phyloP scores from a whole-genome alignment of 2,329 filamentous ascomycete genomes.

The Neofusicoccum ribis region DNA sequence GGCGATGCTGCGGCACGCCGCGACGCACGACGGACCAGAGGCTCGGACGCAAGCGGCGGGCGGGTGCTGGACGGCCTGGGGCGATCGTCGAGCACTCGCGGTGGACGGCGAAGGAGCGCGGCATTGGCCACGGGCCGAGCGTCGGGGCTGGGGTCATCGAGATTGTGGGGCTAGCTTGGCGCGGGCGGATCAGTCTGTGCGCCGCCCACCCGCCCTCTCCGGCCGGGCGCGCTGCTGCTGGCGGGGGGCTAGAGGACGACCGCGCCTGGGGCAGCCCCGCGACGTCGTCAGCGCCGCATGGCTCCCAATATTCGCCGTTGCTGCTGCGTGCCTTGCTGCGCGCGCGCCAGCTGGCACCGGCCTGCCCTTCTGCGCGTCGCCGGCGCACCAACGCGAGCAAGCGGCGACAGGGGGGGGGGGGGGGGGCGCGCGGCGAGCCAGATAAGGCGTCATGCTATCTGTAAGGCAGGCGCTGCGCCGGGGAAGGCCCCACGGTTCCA shows the following conservation, averaged over 20 bases:
- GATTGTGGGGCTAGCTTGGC: slow-evolving; percentile 10
- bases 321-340: neutral
- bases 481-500: slow-evolving; percentile 2
- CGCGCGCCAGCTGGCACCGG: neutral
- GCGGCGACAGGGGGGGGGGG: neutral
- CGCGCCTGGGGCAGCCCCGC: neutral
- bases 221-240: neutral
- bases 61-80: too few relatives aligned
- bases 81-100: too few relatives aligned
- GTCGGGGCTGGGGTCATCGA: neutral
- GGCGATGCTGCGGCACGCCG: neutral
- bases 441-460: slow-evolving; percentile 1
- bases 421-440: neutral
- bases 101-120: too few relatives aligned
- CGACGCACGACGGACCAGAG: neutral
- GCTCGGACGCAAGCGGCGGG: too few relatives aligned
- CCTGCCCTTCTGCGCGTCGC: neutral
- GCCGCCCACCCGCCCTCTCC: slow-evolving; percentile 6
- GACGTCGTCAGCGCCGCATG: neutral
- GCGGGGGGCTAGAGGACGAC: neutral
- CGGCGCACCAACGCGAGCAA: neutral
- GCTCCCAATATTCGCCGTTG: too few relatives aligned
- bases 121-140: neutral
- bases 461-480: neutral
- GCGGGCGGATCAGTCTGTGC: slow-evolving; percentile 1